Percentiles rank a stretch among this genome's conserved stretches.
Conservation (phyloP, 2,329 filamentous ascomycete species). For the Colletotrichum sp. region DNA sequence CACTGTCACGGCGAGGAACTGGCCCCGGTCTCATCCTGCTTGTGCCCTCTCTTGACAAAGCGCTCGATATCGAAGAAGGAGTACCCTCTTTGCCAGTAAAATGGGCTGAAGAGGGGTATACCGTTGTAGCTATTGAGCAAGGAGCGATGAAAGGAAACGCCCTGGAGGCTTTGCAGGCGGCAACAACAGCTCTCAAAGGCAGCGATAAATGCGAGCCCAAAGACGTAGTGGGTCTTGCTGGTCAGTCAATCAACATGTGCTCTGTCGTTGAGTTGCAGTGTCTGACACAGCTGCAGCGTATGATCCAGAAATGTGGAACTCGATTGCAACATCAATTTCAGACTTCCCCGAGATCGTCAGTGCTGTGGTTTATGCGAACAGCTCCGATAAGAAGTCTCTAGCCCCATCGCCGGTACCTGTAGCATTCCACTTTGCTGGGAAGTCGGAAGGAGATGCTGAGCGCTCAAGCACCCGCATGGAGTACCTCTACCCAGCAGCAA, state of each 20-base stretch:
- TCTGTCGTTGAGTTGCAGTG: not conserved
- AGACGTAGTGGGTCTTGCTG: not conserved
- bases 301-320: not conserved
- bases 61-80: conserved; percentile 26
- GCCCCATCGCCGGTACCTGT: not conserved
- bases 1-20: not conserved
- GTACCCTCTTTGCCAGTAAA: conserved; percentile 64
- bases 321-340: not conserved
- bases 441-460: conserved; percentile 12
- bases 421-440: conserved; percentile 21
- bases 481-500: conserved; percentile 46
- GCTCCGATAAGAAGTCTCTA: not conserved
- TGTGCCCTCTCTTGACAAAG: not conserved
- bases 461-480: conserved; percentile 1
- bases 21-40: not conserved
- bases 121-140: conserved; percentile 59
- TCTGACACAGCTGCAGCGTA: not conserved
- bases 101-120: conserved; percentile 75
- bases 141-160: conserved; percentile 22
- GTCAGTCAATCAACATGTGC: not conserved
- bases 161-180: not conserved
- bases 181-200: not conserved
- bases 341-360: not conserved
- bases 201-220: not conserved
- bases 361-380: not conserved